These are phyloP conservation scores for Dichomitus squalens DNA, from an alignment of 1,284 basidiomycete genomes.

Conservation along the genomic window DNA sequence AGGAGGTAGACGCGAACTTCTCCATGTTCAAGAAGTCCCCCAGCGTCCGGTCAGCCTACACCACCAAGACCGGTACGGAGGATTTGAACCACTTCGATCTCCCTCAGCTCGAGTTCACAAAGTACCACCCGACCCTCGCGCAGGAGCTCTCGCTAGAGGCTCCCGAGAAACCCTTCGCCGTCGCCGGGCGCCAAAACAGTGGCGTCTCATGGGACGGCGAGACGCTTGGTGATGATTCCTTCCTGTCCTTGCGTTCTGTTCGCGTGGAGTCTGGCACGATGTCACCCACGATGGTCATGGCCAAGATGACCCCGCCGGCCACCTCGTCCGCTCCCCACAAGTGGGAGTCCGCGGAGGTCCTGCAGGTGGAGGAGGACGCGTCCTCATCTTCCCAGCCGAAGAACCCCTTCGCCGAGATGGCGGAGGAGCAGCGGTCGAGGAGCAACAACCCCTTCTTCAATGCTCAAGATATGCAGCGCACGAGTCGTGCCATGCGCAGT, in stretches of 20 bases:
- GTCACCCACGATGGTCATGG: slow-evolving; percentile 44
- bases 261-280: slow-evolving; percentile 51
- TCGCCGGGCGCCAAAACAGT: slow-evolving; percentile 36
- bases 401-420: slow-evolving; percentile 47
- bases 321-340: slow-evolving; percentile 50
- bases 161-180: slow-evolving; percentile 43
- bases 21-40: slow-evolving; percentile 68
- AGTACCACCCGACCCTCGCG: slow-evolving; percentile 57
- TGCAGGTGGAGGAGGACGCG: slow-evolving; percentile 45
- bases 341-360: slow-evolving; percentile 74
- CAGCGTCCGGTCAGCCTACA: slow-evolving; percentile 50
- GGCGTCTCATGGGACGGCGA: slow-evolving; percentile 59
- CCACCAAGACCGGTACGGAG: slow-evolving; percentile 30
- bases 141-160: slow-evolving; percentile 46
- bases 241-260: slow-evolving; percentile 46
- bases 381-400: slow-evolving; percentile 29
- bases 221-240: slow-evolving; percentile 49
- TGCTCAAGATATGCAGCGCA: slow-evolving; percentile 36
- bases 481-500: slow-evolving; percentile 23
- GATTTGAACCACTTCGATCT: slow-evolving; percentile 38
- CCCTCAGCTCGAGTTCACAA: slow-evolving; percentile 42
- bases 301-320: slow-evolving; percentile 61
- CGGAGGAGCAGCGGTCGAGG: slow-evolving; percentile 41
- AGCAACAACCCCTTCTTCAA: slow-evolving; percentile 70
- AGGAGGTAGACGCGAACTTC: slow-evolving; percentile 33